Evolutionary conservation across 108 stramenopile genomes (phyloP).

Genomic region (Cyclotella cryptica): DNA sequence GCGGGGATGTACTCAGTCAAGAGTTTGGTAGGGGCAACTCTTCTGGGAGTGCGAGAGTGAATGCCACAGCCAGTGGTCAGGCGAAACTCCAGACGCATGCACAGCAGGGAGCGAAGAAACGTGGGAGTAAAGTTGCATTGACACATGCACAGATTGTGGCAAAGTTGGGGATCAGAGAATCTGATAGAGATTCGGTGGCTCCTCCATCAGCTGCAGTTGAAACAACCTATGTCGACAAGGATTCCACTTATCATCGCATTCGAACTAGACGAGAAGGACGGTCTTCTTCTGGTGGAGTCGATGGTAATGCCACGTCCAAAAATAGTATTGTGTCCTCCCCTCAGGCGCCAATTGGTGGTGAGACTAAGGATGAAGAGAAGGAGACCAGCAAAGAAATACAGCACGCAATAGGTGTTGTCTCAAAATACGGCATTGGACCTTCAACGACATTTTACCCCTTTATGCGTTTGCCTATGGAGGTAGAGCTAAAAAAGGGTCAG

Average conservation of each 20-base stretch:
- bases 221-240: neutral
- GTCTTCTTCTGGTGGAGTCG: neutral
- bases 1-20: constrained; percentile 11
- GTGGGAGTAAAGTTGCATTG: neutral
- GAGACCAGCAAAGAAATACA: neutral
- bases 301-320: neutral
- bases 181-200: neutral
- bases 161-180: constrained; percentile 1
- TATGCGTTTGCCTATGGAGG: constrained; percentile 21
- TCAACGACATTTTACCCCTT: constrained; percentile 32
- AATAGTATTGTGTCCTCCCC: too few relatives aligned
- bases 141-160: constrained; percentile 11
- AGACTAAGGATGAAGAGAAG: neutral
- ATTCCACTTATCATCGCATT: neutral
- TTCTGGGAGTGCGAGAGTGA: neutral
- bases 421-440: constrained; percentile 20
- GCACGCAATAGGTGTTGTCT: neutral
- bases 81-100: neutral
- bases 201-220: neutral
- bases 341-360: too few relatives aligned
- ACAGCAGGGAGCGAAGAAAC: constrained; percentile 1
- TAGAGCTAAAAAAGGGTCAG: constrained; percentile 19
- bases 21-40: constrained; percentile 8
- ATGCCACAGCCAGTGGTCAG: neutral
- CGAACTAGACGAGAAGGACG: constrained; percentile 7